These are phyloP conservation scores for Neonectria faginata DNA, from an alignment of 2,329 filamentous ascomycete species.

Conservation along the genomic window DNA sequence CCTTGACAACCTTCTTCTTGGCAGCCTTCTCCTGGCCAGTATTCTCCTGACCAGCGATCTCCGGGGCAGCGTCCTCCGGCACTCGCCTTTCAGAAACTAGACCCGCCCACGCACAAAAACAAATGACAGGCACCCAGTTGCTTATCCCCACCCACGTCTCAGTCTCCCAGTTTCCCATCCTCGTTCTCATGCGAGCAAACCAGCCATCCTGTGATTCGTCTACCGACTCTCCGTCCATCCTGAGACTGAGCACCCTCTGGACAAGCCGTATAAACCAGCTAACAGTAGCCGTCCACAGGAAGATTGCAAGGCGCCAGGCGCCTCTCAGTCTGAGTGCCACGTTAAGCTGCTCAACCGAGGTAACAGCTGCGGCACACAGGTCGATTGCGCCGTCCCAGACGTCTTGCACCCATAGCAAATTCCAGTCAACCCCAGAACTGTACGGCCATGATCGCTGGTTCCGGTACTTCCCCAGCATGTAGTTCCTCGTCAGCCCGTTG, in stretches of 20 bases:
- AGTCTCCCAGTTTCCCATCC: not conserved
- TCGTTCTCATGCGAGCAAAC: no score
- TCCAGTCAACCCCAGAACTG: conserved; percentile 20
- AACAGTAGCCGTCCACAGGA: no score
- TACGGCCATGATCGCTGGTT: conserved; percentile 18
- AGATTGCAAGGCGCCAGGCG: no score
- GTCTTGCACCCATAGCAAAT: conserved; percentile 11
- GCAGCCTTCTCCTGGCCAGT: no score
- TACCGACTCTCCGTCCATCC: no score
- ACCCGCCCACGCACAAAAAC: not conserved
- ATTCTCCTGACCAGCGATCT: no score
- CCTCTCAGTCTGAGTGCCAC: no score
- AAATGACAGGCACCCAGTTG: not conserved
- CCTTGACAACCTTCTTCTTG: no score
- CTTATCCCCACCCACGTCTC: not conserved
- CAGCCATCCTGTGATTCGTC: no score
- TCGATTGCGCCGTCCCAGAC: not conserved
- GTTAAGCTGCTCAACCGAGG: not conserved
- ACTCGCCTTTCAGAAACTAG: no score
- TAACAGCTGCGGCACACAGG: not conserved
- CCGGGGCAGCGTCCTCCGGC: no score
- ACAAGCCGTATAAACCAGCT: no score
- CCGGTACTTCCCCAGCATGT: conserved; percentile 40
- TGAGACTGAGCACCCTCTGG: not conserved
- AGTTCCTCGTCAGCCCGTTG: conserved; percentile 47